These are phyloP conservation scores for Fusarium sarcochroum DNA, from an alignment of 2,329 filamentous ascomycete genomes.

Conservation along the genomic window DNA sequence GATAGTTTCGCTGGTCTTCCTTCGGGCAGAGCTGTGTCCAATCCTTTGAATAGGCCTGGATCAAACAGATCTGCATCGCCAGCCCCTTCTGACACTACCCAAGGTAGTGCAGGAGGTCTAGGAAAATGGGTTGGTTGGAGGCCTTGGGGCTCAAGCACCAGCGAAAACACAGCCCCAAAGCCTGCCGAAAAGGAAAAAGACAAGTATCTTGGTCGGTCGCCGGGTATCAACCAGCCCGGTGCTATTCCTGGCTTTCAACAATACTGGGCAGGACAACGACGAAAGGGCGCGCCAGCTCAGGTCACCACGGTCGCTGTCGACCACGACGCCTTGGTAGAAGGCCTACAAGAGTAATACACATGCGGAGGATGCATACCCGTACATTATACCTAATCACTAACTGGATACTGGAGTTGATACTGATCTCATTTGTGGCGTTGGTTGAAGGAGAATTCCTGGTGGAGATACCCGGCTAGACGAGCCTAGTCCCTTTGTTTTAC, in stretches of 20 bases:
- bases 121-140: constrained; percentile 65
- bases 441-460: constrained; percentile 34
- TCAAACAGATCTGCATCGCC: constrained; percentile 44
- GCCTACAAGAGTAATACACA: constrained; percentile 56
- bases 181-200: constrained; percentile 50
- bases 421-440: constrained; percentile 46
- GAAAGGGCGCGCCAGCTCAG: constrained; percentile 66
- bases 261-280: constrained; percentile 66
- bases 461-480: constrained; percentile 48
- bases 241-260: constrained; percentile 79
- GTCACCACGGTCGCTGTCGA: constrained; percentile 72
- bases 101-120: constrained; percentile 50
- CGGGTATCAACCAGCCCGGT: constrained; percentile 85
- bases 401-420: constrained; percentile 41
- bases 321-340: constrained; percentile 72
- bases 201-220: constrained; percentile 63
- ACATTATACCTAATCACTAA: constrained; percentile 30
- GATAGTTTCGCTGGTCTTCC: constrained; percentile 64
- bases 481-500: constrained; percentile 41
- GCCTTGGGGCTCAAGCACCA: constrained; percentile 58
- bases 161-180: constrained; percentile 28
- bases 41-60: constrained; percentile 47
- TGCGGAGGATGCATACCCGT: neutral
- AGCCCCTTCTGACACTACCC: constrained; percentile 42
- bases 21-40: constrained; percentile 51